Evolutionary conservation across 2,329 filamentous ascomycete species (phyloP).

Genomic region (Capronia americana): DNA sequence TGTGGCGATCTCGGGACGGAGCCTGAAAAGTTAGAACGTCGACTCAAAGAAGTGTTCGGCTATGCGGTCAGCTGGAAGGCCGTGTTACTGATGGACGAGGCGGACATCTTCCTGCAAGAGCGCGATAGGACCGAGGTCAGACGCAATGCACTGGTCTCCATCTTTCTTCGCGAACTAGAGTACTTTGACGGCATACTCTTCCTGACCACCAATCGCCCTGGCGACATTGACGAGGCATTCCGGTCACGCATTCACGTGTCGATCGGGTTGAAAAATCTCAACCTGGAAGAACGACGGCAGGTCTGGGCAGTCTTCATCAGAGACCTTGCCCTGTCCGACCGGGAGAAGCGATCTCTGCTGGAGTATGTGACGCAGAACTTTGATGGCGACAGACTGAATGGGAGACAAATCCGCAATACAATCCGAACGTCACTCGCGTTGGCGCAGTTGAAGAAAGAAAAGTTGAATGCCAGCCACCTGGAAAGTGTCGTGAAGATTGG

Average conservation of each 20-base stretch:
- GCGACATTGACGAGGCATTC: background rate
- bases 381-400: background rate
- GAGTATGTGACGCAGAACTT: background rate
- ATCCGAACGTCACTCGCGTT: background rate
- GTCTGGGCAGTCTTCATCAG: background rate
- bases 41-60: slow-evolving; percentile 53
- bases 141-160: slow-evolving; percentile 36
- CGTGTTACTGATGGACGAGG: slow-evolving; percentile 22
- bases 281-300: background rate
- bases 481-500: background rate
- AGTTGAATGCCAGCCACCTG: background rate
- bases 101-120: slow-evolving; percentile 23
- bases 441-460: background rate
- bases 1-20: slow-evolving; percentile 58
- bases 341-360: background rate
- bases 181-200: background rate
- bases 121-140: slow-evolving; percentile 28
- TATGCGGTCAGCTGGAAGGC: slow-evolving; percentile 48
- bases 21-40: slow-evolving; percentile 50
- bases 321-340: background rate
- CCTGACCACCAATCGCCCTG: background rate
- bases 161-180: background rate
- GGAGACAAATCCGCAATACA: background rate
- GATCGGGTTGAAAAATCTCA: background rate
- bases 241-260: background rate